Conservation (phyloP, 2,329 filamentous ascomycete species). For the Nemania sp. region DNA sequence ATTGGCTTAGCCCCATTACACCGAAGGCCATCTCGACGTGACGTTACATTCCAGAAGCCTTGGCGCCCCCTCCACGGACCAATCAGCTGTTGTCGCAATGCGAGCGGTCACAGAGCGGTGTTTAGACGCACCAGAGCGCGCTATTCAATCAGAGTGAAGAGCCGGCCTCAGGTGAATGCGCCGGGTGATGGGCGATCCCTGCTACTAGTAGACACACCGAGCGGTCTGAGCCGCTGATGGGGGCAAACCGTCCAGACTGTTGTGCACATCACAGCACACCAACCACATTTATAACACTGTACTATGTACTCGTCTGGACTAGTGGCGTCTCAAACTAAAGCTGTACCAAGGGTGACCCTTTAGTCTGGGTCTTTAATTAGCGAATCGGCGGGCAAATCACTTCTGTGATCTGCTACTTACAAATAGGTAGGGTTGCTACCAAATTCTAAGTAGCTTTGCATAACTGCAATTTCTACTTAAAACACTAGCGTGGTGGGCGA, state of each 20-base stretch:
- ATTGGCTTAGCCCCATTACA: slow-evolving; percentile 36
- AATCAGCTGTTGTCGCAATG: slow-evolving; percentile 32
- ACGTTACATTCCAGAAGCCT: slow-evolving; percentile 43
- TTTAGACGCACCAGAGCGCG: slow-evolving; percentile 21
- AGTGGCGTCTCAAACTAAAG: too few relatives aligned
- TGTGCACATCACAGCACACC: slow-evolving; percentile 4
- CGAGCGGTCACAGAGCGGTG: slow-evolving; percentile 33
- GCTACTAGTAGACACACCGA: slow-evolving; percentile 39
- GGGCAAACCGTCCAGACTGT: slow-evolving; percentile 9
- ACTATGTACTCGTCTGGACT: too few relatives aligned
- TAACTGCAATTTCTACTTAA: too few relatives aligned
- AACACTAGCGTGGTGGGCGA: too few relatives aligned
- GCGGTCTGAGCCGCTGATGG: slow-evolving; percentile 39
- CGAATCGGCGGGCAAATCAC: too few relatives aligned
- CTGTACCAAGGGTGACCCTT: too few relatives aligned
- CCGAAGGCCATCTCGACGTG: slow-evolving; percentile 36
- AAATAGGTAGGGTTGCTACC: too few relatives aligned
- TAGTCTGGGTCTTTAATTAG: too few relatives aligned
- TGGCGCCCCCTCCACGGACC: slow-evolving; percentile 33
- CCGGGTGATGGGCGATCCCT: slow-evolving; percentile 34
- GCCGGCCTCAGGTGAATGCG: slow-evolving; percentile 32
- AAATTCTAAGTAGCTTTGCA: too few relatives aligned
- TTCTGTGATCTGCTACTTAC: too few relatives aligned
- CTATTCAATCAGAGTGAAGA: slow-evolving; percentile 25
- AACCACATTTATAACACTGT: background rate